These are phyloP conservation scores for Candida palmyrensis DNA, from an alignment of 805 yeast genomes.

Conservation along the genomic window DNA sequence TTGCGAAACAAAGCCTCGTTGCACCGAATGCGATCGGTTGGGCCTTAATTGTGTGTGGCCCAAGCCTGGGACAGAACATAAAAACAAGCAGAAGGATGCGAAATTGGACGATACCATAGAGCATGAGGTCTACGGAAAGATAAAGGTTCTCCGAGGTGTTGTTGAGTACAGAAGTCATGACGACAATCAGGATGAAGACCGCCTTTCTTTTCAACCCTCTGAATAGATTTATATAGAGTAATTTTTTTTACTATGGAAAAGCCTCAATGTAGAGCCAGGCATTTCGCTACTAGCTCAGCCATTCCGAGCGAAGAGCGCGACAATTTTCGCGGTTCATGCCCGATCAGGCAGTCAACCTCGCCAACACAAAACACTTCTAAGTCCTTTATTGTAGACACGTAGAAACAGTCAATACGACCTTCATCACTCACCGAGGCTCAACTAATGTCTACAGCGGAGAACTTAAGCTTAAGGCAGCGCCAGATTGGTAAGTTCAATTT, in stretches of 20 bases:
- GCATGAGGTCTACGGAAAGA: conserved; percentile 53
- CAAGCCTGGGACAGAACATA: conserved; percentile 60
- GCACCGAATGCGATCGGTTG: conserved; percentile 64
- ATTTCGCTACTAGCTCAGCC: too few species aligned
- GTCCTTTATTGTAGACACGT: too few species aligned
- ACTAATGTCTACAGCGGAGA: neutral
- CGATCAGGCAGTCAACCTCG: too few species aligned
- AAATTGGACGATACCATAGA: conserved; percentile 45
- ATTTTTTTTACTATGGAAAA: too few species aligned
- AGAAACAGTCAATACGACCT: too few species aligned
- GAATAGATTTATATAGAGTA: too few species aligned
- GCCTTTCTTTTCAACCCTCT: conserved; percentile 1
- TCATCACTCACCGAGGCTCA: too few species aligned
- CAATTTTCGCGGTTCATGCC: too few species aligned
- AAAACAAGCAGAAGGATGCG: conserved; percentile 49
- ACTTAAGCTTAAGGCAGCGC: conserved; percentile 2
- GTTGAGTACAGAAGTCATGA: conserved; percentile 41
- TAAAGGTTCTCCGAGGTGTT: conserved; percentile 59
- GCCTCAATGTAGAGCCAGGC: too few species aligned
- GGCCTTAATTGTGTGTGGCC: conserved; percentile 71
- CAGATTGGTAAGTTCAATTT: conserved; percentile 1
- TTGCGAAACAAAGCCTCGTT: conserved; percentile 63
- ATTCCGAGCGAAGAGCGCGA: too few species aligned
- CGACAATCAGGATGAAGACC: too few species aligned
- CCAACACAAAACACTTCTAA: too few species aligned